phyloP scores from a whole-genome alignment of 2,329 filamentous ascomycete genomes.

The Apiospora malaysiana region DNA sequence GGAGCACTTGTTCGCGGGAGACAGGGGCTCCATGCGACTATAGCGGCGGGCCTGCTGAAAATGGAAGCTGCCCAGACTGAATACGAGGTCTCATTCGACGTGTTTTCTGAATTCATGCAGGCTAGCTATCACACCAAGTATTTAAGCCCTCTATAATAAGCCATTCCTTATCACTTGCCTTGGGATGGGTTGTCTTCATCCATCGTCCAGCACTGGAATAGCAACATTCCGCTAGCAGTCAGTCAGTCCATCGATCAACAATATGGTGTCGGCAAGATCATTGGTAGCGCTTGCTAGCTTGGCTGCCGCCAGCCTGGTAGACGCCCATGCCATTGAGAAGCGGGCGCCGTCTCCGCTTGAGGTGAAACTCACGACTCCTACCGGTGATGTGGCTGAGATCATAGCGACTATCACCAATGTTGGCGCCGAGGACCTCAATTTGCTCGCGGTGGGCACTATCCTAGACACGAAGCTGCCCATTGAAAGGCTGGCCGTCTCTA shows the following conservation, averaged over 20 bases:
- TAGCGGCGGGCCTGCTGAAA: constrained; percentile 8
- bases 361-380: constrained; percentile 25
- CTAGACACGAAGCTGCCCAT: constrained; percentile 30
- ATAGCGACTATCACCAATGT: constrained; percentile 31
- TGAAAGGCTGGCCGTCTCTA: constrained; percentile 26
- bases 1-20: not conserved
- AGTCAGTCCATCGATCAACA: not conserved
- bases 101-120: not conserved
- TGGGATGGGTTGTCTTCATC: not conserved
- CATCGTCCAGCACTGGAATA: not conserved
- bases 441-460: constrained; percentile 33
- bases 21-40: not conserved
- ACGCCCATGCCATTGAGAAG: not conserved
- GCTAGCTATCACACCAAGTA: not conserved
- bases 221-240: not conserved
- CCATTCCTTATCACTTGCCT: not conserved
- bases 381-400: constrained; percentile 26
- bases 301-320: constrained; percentile 1
- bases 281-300: not conserved
- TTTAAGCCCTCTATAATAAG: not conserved
- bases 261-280: not conserved
- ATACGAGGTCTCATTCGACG: not conserved
- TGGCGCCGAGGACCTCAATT: constrained; percentile 30
- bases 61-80: constrained; percentile 8
- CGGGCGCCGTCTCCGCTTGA: constrained; percentile 22